Base-by-base conservation (phyloP, 495 filamentous ascomycete species). In the Talaromyces stipitatus region DNA sequence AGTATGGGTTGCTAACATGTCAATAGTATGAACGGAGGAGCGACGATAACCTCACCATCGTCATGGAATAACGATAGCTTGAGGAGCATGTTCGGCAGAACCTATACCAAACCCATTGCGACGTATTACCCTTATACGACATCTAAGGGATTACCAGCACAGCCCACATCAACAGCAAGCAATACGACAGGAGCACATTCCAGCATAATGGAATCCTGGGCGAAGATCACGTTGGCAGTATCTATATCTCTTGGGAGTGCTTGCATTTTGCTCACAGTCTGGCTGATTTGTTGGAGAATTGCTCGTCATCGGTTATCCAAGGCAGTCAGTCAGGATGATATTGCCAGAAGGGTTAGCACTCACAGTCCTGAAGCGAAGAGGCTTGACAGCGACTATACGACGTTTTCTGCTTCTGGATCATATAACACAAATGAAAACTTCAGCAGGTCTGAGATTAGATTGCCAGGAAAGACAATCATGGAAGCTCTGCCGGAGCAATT, bases 71-170 rank as follows among this genome's bases (percentile, higher is more conserved):
- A 75, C 14, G 29, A 66, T 2, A 73, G 29, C 6, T 72, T 86
- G 20, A 68, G 64, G 4, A 62, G 55, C 20, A 66, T 87, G 26
- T 85, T 87, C 52, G 65, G 62, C 0, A 66, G 66, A 2, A 53
- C 64, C 3, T 87, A 87, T 57, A 63, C 73, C 16, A 67, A 72
- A 22, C 68, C 67, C 36, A 82, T 86, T 54, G 64, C 66, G 18
- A 73, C 67, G 0, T 80, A 72, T 54, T 85, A 81, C 59, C 84
- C 84, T 2, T 87, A 85, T 52, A 22, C 46, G 6, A 32, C 36
- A 29, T 2, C 22, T 22, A 38, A 24, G 23, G 26, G 10, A 3
- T 30, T 14, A 7, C 30, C 43, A 24, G 26, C 45, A n/a, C n/a
- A n/a, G 28, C 5, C 12, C 2, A 32, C 36, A 20, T 1, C 43